phyloP scores from a whole-genome alignment of 768 basidiomycete species.

The Rhodosporidiobolus sp. region DNA sequence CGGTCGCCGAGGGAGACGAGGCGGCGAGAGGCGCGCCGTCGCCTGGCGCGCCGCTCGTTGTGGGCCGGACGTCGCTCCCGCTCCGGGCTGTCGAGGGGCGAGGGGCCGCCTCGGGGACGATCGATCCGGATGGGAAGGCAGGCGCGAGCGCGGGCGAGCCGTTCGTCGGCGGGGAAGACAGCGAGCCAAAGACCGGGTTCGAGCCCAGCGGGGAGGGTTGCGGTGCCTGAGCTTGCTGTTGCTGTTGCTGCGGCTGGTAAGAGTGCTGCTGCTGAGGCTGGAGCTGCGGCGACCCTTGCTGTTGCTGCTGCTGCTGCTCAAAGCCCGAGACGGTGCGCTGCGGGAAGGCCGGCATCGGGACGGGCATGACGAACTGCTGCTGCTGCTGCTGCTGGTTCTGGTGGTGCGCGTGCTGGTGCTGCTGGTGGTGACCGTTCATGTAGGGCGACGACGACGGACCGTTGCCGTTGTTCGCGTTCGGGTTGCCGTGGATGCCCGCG shows the following conservation, averaged over 20 bases:
- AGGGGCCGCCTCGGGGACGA: constrained; percentile 2
- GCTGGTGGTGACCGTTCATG: background rate
- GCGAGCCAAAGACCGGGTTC: background rate
- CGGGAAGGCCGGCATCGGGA: background rate
- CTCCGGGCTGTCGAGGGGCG: background rate
- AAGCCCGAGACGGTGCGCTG: background rate
- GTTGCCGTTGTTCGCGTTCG: background rate
- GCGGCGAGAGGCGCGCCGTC: background rate
- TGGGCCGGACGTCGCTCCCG: background rate
- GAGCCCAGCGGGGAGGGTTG: background rate
- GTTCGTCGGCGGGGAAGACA: background rate
- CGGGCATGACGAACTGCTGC: background rate
- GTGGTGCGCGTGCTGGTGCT: constrained; percentile 2
- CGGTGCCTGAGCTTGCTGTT: background rate
- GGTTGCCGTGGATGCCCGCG: constrained; percentile 11
- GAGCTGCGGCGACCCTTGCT: background rate
- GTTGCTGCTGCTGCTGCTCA: constrained; percentile 6
- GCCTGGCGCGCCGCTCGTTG: background rate
- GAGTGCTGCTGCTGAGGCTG: background rate
- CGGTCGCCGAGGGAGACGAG: background rate
- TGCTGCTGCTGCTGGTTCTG: background rate
- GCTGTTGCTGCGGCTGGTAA: background rate
- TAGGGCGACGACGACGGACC: background rate
- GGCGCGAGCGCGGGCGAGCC: background rate
- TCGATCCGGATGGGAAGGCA: background rate